phyloP scores from a whole-genome alignment of 305 asterid species.

The Fraxinus platypoda region DNA sequence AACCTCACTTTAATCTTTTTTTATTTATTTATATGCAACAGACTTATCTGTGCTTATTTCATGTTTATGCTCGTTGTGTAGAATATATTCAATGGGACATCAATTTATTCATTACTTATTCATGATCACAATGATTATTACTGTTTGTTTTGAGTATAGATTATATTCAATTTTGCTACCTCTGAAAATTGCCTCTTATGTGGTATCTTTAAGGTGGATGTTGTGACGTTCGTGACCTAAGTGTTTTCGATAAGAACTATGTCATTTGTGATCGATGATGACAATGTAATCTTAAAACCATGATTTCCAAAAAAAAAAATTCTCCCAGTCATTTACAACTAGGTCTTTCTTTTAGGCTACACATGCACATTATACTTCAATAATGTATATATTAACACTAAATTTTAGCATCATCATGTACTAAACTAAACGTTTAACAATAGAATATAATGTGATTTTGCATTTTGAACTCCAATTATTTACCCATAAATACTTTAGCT shows the following conservation, averaged over 20 bases:
- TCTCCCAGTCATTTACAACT: too few species aligned
- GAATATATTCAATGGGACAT: neutral
- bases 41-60: neutral
- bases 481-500: too few species aligned
- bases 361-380: too few species aligned
- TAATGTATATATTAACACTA: too few species aligned
- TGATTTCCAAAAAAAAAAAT: neutral
- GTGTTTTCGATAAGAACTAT: neutral
- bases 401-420: too few species aligned
- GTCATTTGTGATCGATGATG: neutral
- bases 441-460: too few species aligned
- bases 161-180: neutral
- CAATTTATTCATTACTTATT: neutral
- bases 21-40: too few species aligned
- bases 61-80: neutral
- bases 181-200: too few species aligned
- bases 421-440: too few species aligned
- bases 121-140: neutral
- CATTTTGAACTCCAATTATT: too few species aligned
- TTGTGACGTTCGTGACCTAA: neutral
- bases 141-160: neutral
- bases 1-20: too few species aligned
- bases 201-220: neutral
- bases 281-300: neutral
- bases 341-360: too few species aligned